Evolutionary conservation across 1,284 basidiomycete species (phyloP).

Genomic region (Ceratobasidium sp.): DNA sequence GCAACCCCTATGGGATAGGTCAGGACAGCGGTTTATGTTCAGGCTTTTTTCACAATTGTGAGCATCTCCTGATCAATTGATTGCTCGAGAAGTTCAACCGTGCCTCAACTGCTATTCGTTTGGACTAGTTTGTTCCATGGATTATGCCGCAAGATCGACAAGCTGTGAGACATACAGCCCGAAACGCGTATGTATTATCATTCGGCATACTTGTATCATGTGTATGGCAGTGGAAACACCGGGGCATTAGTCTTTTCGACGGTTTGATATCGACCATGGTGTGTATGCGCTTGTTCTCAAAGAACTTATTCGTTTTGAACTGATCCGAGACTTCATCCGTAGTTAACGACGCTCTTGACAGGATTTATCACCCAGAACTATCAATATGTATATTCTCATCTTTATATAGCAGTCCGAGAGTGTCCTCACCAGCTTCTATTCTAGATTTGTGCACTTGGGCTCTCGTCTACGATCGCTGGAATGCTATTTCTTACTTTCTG

Average conservation of each 20-base stretch:
- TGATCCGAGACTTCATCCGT: neutral
- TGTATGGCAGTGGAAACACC: conserved; percentile 19
- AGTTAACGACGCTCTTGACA: conserved; percentile 28
- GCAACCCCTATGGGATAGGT: conserved; percentile 4
- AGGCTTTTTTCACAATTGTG: conserved; percentile 6
- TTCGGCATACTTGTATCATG: neutral
- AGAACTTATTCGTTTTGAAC: neutral
- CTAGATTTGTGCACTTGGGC: conserved; percentile 25
- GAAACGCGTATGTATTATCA: conserved; percentile 16
- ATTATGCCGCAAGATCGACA: conserved; percentile 11
- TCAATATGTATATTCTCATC: conserved; percentile 12
- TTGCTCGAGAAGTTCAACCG: neutral
- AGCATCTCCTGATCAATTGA: neutral
- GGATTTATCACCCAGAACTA: conserved; percentile 12
- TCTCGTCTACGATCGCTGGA: conserved; percentile 12
- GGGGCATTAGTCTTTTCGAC: conserved; percentile 24
- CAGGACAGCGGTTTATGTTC: conserved; percentile 3
- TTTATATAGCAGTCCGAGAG: too few relatives aligned
- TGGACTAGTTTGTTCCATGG: neutral
- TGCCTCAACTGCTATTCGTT: neutral
- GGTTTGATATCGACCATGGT: conserved; percentile 30
- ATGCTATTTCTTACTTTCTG: conserved; percentile 14
- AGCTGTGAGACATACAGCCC: conserved; percentile 2
- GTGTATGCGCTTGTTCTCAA: neutral
- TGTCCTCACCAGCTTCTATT: neutral